These are phyloP conservation scores for Xylaria sp. DNA, from an alignment of 2,329 filamentous ascomycete species.

Conservation along the genomic window DNA sequence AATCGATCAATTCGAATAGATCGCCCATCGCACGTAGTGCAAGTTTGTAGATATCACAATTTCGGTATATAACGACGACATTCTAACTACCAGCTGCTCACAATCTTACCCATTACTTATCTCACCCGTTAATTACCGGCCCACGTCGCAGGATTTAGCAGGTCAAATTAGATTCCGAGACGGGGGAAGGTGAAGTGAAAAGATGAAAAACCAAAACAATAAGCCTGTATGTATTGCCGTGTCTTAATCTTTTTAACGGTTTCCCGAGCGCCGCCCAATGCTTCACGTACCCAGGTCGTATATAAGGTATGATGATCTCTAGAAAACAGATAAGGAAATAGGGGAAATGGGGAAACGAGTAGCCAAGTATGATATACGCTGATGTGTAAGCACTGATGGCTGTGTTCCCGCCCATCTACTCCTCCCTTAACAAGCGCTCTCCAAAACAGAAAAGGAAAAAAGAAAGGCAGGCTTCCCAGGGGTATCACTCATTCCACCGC, in stretches of 20 bases:
- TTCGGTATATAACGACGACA: too few species aligned
- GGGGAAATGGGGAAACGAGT: background rate
- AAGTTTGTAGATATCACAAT: background rate
- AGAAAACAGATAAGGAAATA: slow-evolving; percentile 16
- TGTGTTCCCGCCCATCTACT: background rate
- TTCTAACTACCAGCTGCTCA: too few species aligned
- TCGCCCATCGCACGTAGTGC: background rate
- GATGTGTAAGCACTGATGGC: background rate
- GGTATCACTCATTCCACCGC: slow-evolving; percentile 36
- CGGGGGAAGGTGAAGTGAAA: background rate
- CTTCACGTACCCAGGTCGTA: slow-evolving; percentile 28
- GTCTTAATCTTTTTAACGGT: slow-evolving; percentile 14
- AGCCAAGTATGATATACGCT: background rate
- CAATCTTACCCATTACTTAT: too few species aligned
- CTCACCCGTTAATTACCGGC: background rate
- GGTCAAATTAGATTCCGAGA: background rate
- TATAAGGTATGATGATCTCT: slow-evolving; percentile 30
- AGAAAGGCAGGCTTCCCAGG: slow-evolving; percentile 15
- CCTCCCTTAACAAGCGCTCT: background rate
- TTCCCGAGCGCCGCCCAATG: slow-evolving; percentile 34
- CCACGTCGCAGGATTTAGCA: background rate
- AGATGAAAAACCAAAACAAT: background rate
- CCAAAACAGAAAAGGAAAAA: slow-evolving; percentile 8
- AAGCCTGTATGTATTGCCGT: slow-evolving; percentile 25
- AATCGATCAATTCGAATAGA: slow-evolving; percentile 7